Base-by-base conservation (phyloP, 2,329 filamentous ascomycete genomes). In the Amphichorda felina region DNA sequence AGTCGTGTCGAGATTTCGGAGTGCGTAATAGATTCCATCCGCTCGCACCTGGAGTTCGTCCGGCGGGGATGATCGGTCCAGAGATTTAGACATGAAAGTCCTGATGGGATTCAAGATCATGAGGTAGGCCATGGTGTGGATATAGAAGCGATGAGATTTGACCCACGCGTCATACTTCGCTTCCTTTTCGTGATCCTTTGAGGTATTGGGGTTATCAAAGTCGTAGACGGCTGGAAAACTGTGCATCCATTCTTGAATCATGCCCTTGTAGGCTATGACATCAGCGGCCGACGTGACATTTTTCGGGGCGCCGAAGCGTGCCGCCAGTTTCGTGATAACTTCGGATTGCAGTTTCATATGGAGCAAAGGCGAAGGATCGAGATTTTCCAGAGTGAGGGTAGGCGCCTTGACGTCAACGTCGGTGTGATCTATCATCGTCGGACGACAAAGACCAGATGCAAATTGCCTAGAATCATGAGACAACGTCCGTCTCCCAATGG, bases 21-120 rank as follows among this genome's bases (percentile, higher is more conserved):
- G 43, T 1, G 60, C 55, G 30, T 62, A 57, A 8, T 62, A 51
- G 4, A 70, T 46, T 2, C 64, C 65, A 17, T 50, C 56, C 4
- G 41, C 45, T 9, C 59, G 56, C 17, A 64, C 51, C 2, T 51
- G 44, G 10, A 55, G 44, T 16, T 65, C 57, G 6, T 53, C 49
- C 0, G 43, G 36, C 0, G 50, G 40, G 1, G 54, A 36, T 31
- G 50, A 30, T 40, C 48, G 36, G 35, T 48, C 40, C 41, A 50
- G 46, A 5, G 47, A 40, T 24, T 58, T 58, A 2, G 60, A 61
- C 42, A 72, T 60, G 41, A 59, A 67, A 2, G 56, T 48, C 31
- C 68, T 63, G 32, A 69, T 53, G 6, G 64, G 63, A 34, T 66
- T 56, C 2, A 70, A 48, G 40, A 64, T 62, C 36, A 64, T 59